phyloP scores from a whole-genome alignment of 1,284 basidiomycete species.

The Heterobasidion irregulare region DNA sequence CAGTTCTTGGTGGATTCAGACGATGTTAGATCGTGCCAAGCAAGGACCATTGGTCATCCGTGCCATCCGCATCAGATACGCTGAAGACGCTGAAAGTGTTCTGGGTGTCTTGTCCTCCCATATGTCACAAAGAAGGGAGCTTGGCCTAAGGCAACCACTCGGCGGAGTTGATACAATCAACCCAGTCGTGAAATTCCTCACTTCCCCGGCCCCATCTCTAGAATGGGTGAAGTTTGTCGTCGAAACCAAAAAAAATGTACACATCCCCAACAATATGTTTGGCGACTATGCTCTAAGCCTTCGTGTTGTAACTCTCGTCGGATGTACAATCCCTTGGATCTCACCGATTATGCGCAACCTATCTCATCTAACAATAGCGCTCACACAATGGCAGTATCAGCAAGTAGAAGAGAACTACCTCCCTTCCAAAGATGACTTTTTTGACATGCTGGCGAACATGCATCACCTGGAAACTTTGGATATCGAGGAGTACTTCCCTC shows the following conservation, averaged over 20 bases:
- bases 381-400: too few species aligned
- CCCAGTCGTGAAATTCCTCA: not conserved
- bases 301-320: too few species aligned
- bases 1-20: not conserved
- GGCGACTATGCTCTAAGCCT: too few species aligned
- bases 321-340: too few species aligned
- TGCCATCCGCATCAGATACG: not conserved
- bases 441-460: not conserved
- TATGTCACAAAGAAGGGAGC: not conserved
- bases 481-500: not conserved
- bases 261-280: too few species aligned
- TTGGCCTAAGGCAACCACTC: not conserved
- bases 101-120: not conserved
- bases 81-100: not conserved
- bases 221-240: not conserved
- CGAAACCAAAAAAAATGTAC: too few species aligned
- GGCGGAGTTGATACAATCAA: not conserved
- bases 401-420: too few species aligned
- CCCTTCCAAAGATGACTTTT: not conserved
- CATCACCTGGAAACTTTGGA: not conserved
- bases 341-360: too few species aligned
- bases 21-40: not conserved
- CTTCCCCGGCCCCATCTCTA: not conserved
- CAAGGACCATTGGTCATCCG: not conserved
- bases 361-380: too few species aligned